Evolutionary conservation across 495 filamentous ascomycete species (phyloP).

Genomic region (Penicillium robsamsonii): DNA sequence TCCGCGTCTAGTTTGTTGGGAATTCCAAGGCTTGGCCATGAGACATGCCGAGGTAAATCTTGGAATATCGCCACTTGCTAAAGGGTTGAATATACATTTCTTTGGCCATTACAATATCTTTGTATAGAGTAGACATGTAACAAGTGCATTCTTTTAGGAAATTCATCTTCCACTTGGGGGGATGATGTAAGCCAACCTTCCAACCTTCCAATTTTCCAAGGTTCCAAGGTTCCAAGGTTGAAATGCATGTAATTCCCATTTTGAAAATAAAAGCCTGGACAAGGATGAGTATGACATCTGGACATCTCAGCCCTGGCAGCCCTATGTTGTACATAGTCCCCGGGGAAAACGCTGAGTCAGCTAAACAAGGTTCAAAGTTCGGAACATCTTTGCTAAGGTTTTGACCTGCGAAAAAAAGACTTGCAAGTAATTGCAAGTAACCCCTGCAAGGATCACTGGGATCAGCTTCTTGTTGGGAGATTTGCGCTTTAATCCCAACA

Average conservation of each 20-base stretch:
- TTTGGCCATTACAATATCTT: too few species aligned
- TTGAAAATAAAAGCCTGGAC: too few species aligned
- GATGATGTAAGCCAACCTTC: too few species aligned
- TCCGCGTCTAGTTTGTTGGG: slow-evolving; percentile 3
- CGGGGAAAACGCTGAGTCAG: neutral
- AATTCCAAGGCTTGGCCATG: slow-evolving; percentile 2
- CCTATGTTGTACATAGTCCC: too few species aligned
- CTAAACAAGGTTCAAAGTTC: neutral
- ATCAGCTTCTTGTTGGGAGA: slow-evolving; percentile 13
- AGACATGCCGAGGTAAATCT: neutral
- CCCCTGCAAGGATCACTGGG: neutral
- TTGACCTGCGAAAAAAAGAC: neutral
- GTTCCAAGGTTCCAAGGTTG: too few species aligned
- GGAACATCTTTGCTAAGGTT: neutral
- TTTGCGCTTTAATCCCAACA: slow-evolving; percentile 17
- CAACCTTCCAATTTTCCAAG: too few species aligned
- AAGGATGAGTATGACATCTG: neutral
- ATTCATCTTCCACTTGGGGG: too few species aligned
- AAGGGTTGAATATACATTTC: neutral
- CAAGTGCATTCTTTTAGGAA: too few species aligned
- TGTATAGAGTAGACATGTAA: neutral
- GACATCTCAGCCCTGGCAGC: neutral
- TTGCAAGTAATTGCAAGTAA: neutral
- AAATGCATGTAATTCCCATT: too few species aligned
- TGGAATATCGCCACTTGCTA: neutral